Conservation (phyloP, 768 basidiomycete species). For the Tulasnella sp. region DNA sequence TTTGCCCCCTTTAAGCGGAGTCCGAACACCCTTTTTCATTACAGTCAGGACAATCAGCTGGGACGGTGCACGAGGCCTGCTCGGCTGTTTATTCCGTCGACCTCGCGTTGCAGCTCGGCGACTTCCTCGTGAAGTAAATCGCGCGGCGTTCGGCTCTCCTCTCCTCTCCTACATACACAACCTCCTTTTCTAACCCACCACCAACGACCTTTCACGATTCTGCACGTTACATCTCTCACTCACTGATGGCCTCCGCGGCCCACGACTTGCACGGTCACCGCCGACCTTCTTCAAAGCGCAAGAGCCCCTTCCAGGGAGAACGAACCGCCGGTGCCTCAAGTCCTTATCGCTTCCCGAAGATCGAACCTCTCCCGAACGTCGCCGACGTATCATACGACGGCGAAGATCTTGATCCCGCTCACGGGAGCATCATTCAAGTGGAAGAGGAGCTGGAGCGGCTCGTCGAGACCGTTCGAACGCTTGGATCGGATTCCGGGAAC, state of each 20-base stretch:
- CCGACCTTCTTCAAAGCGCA: background rate
- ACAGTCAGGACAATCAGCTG: background rate
- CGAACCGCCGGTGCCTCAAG: background rate
- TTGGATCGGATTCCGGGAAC: background rate
- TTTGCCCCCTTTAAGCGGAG: background rate
- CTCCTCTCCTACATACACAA: background rate
- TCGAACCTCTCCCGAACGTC: background rate
- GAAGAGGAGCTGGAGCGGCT: background rate
- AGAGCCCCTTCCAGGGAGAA: background rate
- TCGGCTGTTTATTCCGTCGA: background rate
- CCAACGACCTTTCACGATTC: conserved; percentile 3
- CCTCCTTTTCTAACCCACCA: background rate
- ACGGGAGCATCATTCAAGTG: background rate
- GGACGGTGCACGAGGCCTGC: background rate
- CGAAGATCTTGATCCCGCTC: background rate
- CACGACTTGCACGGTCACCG: background rate
- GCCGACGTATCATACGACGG: background rate
- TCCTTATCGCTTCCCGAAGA: conserved; percentile 7
- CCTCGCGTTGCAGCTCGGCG: background rate
- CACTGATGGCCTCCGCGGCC: conserved; percentile 1
- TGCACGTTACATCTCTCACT: background rate
- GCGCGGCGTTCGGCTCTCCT: background rate
- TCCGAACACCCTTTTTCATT: background rate
- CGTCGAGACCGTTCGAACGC: background rate
- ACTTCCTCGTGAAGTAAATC: conserved; percentile 8